Evolutionary conservation across 2,329 filamentous ascomycete genomes (phyloP).

Genomic region (Penicillium freii): DNA sequence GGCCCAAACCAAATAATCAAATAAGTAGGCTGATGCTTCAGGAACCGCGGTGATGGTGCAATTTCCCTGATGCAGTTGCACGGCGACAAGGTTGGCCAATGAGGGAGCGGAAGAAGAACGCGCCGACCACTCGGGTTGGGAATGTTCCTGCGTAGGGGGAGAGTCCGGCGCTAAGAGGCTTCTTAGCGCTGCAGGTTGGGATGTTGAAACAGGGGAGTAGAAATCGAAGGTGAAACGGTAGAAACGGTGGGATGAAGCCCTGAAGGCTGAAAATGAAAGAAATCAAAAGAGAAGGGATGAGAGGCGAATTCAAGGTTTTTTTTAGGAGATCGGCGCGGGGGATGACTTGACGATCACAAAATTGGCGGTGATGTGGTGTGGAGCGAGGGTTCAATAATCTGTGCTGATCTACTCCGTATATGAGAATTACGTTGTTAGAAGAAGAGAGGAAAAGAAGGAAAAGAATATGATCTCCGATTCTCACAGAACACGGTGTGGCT

Average conservation of each 20-base stretch:
- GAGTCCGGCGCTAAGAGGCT: constrained; percentile 16
- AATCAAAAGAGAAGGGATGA: not conserved
- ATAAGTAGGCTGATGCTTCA: constrained; percentile 16
- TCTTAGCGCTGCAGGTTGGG: not conserved
- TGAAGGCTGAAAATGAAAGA: not conserved
- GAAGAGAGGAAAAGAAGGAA: not conserved
- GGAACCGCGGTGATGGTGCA: constrained; percentile 18
- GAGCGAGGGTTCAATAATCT: not conserved
- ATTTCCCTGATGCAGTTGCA: constrained; percentile 18
- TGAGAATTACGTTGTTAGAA: not conserved
- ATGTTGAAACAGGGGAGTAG: not conserved
- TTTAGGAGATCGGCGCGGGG: constrained; percentile 25
- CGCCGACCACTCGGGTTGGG: constrained; percentile 15
- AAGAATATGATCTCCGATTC: constrained; percentile 12
- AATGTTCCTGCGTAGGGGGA: constrained; percentile 16
- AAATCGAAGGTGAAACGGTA: not conserved
- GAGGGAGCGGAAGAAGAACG: constrained; percentile 14
- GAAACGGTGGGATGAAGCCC: not conserved
- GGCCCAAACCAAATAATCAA: constrained; percentile 7
- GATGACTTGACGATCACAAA: constrained; percentile 21
- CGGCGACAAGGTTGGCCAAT: constrained; percentile 23
- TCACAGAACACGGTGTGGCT: constrained; percentile 11
- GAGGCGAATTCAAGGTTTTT: constrained; percentile 12
- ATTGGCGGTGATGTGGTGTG: constrained; percentile 12
- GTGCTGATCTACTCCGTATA: not conserved